Percentiles rank a stretch among this genome's conserved stretches.
Evolutionary conservation across 495 filamentous ascomycete genomes (phyloP).

Genomic region (Lichina pygmaea): DNA sequence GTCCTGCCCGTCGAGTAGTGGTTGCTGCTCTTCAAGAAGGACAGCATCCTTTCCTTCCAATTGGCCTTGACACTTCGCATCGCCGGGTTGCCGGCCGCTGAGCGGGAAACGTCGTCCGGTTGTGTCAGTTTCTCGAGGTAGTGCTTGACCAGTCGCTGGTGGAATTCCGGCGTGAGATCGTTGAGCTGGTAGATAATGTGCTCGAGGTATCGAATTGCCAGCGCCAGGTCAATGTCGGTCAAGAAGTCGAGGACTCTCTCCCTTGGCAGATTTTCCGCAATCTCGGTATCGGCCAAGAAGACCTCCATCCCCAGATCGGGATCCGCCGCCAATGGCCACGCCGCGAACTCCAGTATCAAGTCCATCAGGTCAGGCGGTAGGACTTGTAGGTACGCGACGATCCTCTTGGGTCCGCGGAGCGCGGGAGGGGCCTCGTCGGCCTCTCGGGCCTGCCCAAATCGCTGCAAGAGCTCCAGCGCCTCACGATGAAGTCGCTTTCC

Average conservation of each 20-base stretch:
- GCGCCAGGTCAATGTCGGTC: conserved; percentile 29
- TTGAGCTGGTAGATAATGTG: conserved; percentile 74
- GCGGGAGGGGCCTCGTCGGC: conserved; percentile 33
- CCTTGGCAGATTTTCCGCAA: conserved; percentile 70
- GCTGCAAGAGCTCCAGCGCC: conserved; percentile 55
- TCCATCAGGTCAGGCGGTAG: conserved; percentile 72
- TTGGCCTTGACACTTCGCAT: conserved; percentile 7
- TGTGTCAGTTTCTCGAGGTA: conserved; percentile 38
- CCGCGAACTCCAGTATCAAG: conserved; percentile 68
- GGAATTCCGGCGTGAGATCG: conserved; percentile 61
- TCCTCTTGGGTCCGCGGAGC: conserved; percentile 61
- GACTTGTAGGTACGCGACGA: conserved; percentile 71
- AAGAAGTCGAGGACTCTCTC: conserved; percentile 50
- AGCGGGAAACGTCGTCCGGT: not conserved
- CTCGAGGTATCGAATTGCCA: conserved; percentile 69
- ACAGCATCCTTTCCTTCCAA: conserved; percentile 36
- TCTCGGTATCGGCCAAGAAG: conserved; percentile 82
- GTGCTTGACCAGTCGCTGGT: conserved; percentile 53
- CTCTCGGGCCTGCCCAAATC: conserved; percentile 51
- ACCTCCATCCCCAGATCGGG: conserved; percentile 76
- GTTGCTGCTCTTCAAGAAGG: conserved; percentile 46
- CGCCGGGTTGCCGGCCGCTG: no score
- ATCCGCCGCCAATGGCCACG: conserved; percentile 57
- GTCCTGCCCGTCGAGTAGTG: conserved; percentile 60
- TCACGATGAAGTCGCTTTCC: conserved; percentile 82